A percentile compares a stretch with the other conserved stretches of the same genome.
Evolutionary conservation across 768 basidiomycete species (phyloP).

Genomic region (Calocera cornea): DNA sequence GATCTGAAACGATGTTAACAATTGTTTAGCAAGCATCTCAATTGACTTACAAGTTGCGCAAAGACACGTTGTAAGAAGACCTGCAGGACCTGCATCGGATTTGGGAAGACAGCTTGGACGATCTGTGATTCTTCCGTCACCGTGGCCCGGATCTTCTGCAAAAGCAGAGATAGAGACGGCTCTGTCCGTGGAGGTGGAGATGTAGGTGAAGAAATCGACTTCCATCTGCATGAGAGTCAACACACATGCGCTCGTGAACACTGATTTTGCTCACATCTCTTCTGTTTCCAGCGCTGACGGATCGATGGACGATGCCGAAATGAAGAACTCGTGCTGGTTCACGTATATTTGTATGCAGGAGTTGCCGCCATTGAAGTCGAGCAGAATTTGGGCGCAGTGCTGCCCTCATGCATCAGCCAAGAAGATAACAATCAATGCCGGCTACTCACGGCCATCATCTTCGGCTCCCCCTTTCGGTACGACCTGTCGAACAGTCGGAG

Average conservation of each 20-base stretch:
- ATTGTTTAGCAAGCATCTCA: background rate
- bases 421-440: background rate
- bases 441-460: conserved; percentile 79
- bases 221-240: conserved; percentile 48
- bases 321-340: conserved; percentile 99
- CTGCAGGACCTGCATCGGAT: conserved; percentile 92
- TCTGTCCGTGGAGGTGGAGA: conserved; percentile 46
- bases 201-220: conserved; percentile 63
- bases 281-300: conserved; percentile 17
- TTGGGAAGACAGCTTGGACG: conserved; percentile 96
- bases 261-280: conserved; percentile 4
- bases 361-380: conserved; percentile 94
- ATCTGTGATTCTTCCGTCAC: conserved; percentile 95
- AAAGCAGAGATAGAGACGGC: conserved; percentile 61
- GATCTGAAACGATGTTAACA: conserved; percentile 41
- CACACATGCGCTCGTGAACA: background rate
- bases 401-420: conserved; percentile 25
- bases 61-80: conserved; percentile 95
- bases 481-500: conserved; percentile 88
- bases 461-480: conserved; percentile 93
- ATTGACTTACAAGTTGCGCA: conserved; percentile 71
- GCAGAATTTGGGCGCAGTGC: conserved; percentile 93
- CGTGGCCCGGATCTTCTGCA: conserved; percentile 75
- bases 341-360: conserved; percentile 98
- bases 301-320: conserved; percentile 63